Evolutionary conservation across 1,284 basidiomycete species (phyloP).

Genomic region (Trametes pubescens): DNA sequence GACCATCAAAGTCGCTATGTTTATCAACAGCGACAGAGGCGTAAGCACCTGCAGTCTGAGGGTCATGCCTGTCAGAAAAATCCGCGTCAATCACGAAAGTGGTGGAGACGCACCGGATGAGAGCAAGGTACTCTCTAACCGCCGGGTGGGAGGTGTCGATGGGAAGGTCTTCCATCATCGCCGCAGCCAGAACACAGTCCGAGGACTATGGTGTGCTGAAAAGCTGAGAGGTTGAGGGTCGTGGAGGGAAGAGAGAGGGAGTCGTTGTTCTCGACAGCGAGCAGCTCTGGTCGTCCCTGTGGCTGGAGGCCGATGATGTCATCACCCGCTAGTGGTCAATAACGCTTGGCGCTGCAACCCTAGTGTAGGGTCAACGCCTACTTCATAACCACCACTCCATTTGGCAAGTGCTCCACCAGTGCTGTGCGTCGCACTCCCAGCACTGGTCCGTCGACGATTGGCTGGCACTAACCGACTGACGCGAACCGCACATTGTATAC

Average conservation of each 20-base stretch:
- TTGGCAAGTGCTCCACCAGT: too few species aligned
- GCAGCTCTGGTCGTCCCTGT: conserved; percentile 7
- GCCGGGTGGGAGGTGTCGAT: conserved; percentile 43
- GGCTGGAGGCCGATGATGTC: conserved; percentile 25
- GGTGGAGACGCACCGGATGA: conserved; percentile 36
- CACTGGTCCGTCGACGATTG: too few species aligned
- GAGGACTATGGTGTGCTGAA: not conserved
- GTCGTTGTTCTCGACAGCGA: conserved; percentile 2
- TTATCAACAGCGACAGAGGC: conserved; percentile 78
- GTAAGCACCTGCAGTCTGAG: conserved; percentile 78
- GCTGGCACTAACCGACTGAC: too few species aligned
- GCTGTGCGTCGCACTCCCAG: too few species aligned
- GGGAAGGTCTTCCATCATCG: conserved; percentile 41
- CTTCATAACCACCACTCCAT: not conserved
- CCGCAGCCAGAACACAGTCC: not conserved
- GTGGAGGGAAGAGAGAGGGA: conserved; percentile 10
- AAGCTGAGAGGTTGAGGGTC: not conserved
- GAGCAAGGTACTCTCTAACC: conserved; percentile 44
- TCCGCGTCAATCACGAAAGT: not conserved
- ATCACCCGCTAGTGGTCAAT: not conserved
- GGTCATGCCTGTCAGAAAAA: not conserved
- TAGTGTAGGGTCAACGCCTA: conserved; percentile 17
- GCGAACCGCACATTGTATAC: too few species aligned
- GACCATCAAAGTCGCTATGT: conserved; percentile 66
- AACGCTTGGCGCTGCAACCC: conserved; percentile 24